Evolutionary conservation across 1,139 yeast genomes (phyloP).

Genomic region (Yamadazyma mexicana): DNA sequence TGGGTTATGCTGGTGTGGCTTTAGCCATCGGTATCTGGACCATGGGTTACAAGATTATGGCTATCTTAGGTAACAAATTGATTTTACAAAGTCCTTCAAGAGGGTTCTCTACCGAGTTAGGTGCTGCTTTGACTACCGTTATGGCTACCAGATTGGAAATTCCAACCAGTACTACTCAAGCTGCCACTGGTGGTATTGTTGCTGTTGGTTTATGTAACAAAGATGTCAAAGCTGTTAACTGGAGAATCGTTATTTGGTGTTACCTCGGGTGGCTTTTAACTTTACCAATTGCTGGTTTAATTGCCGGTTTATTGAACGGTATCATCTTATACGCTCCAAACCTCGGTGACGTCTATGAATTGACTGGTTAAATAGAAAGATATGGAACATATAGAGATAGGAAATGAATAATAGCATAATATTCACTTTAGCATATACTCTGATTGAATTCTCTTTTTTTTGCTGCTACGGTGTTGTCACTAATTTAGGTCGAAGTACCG

Average conservation of each 20-base stretch:
- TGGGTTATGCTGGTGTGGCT: slow-evolving; percentile 67
- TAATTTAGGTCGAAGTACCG: too few relatives aligned
- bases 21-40: slow-evolving; percentile 73
- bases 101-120: slow-evolving; percentile 78
- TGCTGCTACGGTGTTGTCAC: not conserved
- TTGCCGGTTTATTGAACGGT: slow-evolving; percentile 68
- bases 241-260: slow-evolving; percentile 77
- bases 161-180: slow-evolving; percentile 77
- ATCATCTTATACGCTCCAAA: slow-evolving; percentile 69
- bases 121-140: slow-evolving; percentile 75
- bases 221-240: slow-evolving; percentile 65
- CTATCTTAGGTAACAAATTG: slow-evolving; percentile 70
- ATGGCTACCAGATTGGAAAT: slow-evolving; percentile 73
- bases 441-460: too few relatives aligned
- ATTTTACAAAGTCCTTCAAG: slow-evolving; percentile 78
- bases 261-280: slow-evolving; percentile 75
- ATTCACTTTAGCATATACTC: too few relatives aligned
- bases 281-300: slow-evolving; percentile 70
- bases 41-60: slow-evolving; percentile 71
- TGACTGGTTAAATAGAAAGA: slow-evolving; percentile 5
- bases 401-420: not conserved
- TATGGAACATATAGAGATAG: too few relatives aligned
- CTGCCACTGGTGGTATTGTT: slow-evolving; percentile 80
- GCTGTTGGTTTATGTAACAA: slow-evolving; percentile 73
- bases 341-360: slow-evolving; percentile 37